These are phyloP conservation scores for Cytospora schulzeri DNA, from an alignment of 2,329 filamentous ascomycete species.

Conservation along the genomic window DNA sequence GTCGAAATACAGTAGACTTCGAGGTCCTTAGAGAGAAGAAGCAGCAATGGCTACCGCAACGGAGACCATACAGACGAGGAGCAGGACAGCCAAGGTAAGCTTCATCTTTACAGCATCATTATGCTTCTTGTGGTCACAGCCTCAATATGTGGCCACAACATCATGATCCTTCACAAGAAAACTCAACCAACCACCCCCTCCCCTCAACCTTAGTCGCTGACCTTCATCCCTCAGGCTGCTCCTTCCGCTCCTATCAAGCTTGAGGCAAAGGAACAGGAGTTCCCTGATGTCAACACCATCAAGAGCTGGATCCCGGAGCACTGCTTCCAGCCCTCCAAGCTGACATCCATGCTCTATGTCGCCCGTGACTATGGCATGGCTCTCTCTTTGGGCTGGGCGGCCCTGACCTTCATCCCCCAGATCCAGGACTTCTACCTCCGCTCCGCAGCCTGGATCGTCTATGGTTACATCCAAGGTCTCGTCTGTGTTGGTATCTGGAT, in stretches of 20 bases:
- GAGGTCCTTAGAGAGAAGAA: background rate
- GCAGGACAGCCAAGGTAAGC: constrained; percentile 25
- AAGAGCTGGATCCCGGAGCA: constrained; percentile 59
- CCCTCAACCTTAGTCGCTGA: background rate
- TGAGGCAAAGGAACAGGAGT: constrained; percentile 31
- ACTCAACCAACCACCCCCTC: too few species aligned
- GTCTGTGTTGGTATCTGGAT: constrained; percentile 72
- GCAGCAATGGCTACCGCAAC: constrained; percentile 22
- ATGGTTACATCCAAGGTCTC: constrained; percentile 66
- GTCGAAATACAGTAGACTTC: constrained; percentile 1
- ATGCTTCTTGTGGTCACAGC: too few species aligned
- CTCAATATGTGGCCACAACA: background rate
- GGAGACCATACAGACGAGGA: constrained; percentile 26
- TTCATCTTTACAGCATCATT: background rate
- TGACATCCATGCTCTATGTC: constrained; percentile 57
- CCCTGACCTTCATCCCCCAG: constrained; percentile 55
- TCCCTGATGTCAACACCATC: constrained; percentile 52
- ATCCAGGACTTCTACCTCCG: constrained; percentile 49
- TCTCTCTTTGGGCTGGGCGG: constrained; percentile 50
- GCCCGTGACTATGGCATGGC: constrained; percentile 57
- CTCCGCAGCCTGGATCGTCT: constrained; percentile 55
- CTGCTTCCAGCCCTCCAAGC: constrained; percentile 60
- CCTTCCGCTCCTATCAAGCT: constrained; percentile 17
- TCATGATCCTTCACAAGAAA: background rate
- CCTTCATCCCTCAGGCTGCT: constrained; percentile 11